Evolutionary conservation across 495 filamentous ascomycete genomes (phyloP), one percentile per base, ranked within the genome.

Genomic region (Aspergillus nidulans): DNA sequence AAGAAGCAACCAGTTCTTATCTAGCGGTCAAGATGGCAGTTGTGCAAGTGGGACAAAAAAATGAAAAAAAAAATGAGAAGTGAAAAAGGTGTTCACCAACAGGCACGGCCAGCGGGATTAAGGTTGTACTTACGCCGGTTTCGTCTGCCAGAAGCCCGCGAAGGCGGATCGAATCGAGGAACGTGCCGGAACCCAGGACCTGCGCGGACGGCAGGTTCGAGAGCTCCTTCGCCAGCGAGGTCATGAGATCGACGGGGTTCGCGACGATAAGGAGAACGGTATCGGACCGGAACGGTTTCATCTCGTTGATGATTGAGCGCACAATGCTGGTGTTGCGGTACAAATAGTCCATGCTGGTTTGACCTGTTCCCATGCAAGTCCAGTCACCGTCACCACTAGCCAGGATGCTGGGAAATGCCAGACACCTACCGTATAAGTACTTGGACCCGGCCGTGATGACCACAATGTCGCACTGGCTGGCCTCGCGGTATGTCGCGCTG

Each of bases 241-340:
- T 77, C n/a, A 77, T 60, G 1, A 77, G 61, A 59, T 79, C 76
- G 42, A 79, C 74, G 0, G 76, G 76, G 63, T 79, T 77, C 8
- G 76, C 64, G 3, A 77, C 74, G 12, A 77, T 52, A 1, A 79
- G 63, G 0, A 79, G 49, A 24, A 79, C 66, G 7, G 72, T 60
- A 44, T 72, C 52, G 3, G 58, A 43, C 18, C 58, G 45, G 55
- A 79, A 66, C 2, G 76, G 75, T 28, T 59, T 58, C 67, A 77
- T 72, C 7, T 52, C 47, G 2, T 47, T 56, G 30, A 78, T 50
- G 16, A 75, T 64, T 34, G 53, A 68, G 18, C 64, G 59, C 12
- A 78, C 55, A 23, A 76, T 70, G 40, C 61, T 63, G 19, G 70
- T 47, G 52, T 79, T 78, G n/a, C 69, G 66, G 25, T 71, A 63